phyloP scores from a whole-genome alignment of 1,284 basidiomycete genomes.

The Cryptococcus floricola region DNA sequence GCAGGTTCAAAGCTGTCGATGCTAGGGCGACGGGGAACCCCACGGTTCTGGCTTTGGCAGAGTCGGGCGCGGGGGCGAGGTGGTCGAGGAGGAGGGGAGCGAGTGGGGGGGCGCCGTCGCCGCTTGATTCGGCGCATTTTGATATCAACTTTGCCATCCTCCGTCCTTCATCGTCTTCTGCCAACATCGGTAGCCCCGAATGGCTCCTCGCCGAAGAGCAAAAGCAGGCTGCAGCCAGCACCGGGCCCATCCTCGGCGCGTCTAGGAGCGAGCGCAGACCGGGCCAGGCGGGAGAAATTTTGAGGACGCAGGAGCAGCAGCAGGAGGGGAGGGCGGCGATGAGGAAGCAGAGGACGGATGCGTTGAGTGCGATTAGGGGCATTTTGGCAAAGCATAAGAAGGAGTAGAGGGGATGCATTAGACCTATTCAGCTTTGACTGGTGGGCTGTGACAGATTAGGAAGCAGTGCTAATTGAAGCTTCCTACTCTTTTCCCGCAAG shows the following conservation, averaged over 20 bases:
- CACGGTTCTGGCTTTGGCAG: conserved; percentile 24
- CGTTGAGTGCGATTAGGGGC: conserved; percentile 3
- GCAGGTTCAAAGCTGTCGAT: conserved; percentile 26
- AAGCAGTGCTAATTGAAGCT: too few species aligned
- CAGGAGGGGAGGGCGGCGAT: not conserved
- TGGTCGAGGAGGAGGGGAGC: not conserved
- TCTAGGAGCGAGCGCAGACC: conserved; percentile 8
- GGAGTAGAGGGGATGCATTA: conserved; percentile 5
- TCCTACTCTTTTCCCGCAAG: too few species aligned
- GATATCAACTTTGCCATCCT: conserved; percentile 1
- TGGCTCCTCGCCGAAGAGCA: conserved; percentile 20
- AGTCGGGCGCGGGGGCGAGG: conserved; percentile 9
- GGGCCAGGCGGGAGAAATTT: not conserved
- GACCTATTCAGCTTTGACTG: not conserved
- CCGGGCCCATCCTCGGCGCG: not conserved
- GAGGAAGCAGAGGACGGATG: conserved; percentile 3
- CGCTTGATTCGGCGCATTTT: not conserved
- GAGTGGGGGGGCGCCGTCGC: not conserved
- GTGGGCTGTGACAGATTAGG: not conserved
- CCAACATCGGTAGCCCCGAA: conserved; percentile 14
- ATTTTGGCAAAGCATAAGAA: conserved; percentile 31
- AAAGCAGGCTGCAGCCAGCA: not conserved
- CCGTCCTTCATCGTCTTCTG: too few species aligned
- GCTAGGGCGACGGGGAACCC: conserved; percentile 30
- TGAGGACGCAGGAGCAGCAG: conserved; percentile 1